Percentiles rank a stretch among this genome's conserved stretches.
Evolutionary conservation across 2,329 filamentous ascomycete species (phyloP).

Genomic region (Aspergillus viridinutans): DNA sequence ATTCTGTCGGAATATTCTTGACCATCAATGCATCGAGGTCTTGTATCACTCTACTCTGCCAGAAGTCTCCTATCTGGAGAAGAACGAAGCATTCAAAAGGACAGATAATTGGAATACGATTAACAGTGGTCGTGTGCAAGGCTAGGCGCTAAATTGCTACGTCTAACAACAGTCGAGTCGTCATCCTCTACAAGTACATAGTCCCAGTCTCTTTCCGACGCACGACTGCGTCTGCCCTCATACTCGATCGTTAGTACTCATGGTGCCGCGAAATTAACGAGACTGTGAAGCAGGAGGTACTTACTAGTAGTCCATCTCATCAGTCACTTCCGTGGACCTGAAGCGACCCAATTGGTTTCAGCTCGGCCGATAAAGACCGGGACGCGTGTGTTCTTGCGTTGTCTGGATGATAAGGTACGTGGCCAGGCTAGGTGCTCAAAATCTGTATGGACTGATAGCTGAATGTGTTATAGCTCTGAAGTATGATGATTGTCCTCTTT

Average conservation of each 20-base stretch:
- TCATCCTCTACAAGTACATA: background rate
- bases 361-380: background rate
- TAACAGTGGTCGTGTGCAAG: background rate
- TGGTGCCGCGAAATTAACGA: background rate
- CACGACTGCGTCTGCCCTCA: background rate
- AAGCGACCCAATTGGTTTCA: background rate
- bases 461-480: background rate
- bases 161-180: background rate
- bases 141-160: background rate
- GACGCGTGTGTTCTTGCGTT: background rate
- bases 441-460: background rate
- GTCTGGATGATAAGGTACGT: background rate
- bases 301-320: background rate
- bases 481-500: background rate
- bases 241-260: background rate
- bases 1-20: background rate
- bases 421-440: background rate
- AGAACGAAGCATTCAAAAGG: background rate
- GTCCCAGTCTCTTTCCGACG: too few species aligned
- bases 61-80: background rate
- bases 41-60: background rate
- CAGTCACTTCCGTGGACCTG: background rate
- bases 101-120: too few species aligned
- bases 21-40: background rate
- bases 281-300: background rate